Conservation (phyloP, 2,329 filamentous ascomycete genomes). For the Colletotrichum scovillei region DNA sequence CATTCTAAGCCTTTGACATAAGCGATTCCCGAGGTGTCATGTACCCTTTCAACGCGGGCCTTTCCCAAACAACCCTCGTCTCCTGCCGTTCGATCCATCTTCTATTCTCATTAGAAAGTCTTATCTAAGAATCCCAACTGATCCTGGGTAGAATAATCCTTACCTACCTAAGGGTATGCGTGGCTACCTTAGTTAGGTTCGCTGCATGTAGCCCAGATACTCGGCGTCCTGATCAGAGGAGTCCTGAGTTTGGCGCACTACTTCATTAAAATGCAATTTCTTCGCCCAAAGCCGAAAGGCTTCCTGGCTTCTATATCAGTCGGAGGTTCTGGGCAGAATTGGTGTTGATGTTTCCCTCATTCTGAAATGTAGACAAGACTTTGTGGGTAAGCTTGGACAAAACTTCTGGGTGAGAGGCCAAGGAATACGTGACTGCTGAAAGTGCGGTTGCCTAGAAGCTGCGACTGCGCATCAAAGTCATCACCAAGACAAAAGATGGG, state of each 20-base stretch:
- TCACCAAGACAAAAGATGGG: too few species aligned
- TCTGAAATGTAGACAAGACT: neutral
- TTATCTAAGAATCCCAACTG: constrained; percentile 58
- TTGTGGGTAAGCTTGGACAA: neutral
- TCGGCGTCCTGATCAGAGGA: too few species aligned
- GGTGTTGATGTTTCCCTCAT: neutral
- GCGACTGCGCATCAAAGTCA: too few species aligned
- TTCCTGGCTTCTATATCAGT: neutral
- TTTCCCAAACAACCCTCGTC: neutral
- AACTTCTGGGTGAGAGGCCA: neutral
- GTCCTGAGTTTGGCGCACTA: too few species aligned
- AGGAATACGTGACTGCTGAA: neutral
- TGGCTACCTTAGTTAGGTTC: too few species aligned
- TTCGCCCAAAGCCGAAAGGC: neutral
- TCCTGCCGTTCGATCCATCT: constrained; percentile 46
- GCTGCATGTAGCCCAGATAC: too few species aligned
- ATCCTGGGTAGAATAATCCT: constrained; percentile 56
- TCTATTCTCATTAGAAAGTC: constrained; percentile 44
- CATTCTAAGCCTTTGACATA: too few species aligned
- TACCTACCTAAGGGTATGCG: constrained; percentile 57
- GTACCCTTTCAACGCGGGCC: neutral
- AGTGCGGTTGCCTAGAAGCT: neutral
- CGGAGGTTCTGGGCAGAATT: neutral
- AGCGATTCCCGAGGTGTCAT: neutral
- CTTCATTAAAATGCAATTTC: neutral